Evolutionary conservation across 148 eudicot species (phyloP).

Genomic region (Chenopodium album): DNA sequence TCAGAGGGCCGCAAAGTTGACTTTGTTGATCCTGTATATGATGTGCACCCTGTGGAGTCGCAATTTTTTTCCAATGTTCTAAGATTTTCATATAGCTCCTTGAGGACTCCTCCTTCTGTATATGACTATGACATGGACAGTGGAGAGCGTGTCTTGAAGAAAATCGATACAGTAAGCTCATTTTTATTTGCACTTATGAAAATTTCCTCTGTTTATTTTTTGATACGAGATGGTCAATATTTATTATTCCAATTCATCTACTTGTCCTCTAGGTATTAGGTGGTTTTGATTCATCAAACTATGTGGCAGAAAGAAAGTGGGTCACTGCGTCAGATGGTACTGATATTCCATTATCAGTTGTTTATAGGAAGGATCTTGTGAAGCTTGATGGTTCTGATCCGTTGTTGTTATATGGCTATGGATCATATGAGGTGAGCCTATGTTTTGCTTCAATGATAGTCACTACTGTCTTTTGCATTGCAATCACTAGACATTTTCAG

Average conservation of each 20-base stretch:
- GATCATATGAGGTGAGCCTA: slow-evolving; percentile 80
- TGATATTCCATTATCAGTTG: slow-evolving; percentile 74
- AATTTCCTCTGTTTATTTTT: no score
- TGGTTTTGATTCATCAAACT: slow-evolving; percentile 76
- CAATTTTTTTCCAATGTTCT: slow-evolving; percentile 65
- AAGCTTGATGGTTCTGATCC: slow-evolving; percentile 95
- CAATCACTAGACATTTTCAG: no score
- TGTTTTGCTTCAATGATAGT: not conserved
- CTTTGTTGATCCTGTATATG: slow-evolving; percentile 78
- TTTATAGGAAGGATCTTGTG: slow-evolving; percentile 68
- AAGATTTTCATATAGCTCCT: slow-evolving; percentile 75
- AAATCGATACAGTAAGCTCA: slow-evolving; percentile 59
- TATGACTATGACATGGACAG: slow-evolving; percentile 87
- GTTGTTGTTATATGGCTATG: slow-evolving; percentile 78
- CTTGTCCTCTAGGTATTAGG: slow-evolving; percentile 64
- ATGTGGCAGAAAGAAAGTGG: slow-evolving; percentile 80
- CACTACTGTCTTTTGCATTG: no score
- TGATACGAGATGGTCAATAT: no score
- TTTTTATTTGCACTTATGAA: not conserved
- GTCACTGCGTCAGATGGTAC: slow-evolving; percentile 81
- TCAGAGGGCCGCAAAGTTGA: slow-evolving; percentile 57
- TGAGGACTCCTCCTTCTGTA: slow-evolving; percentile 82
- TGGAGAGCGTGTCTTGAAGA: slow-evolving; percentile 73
- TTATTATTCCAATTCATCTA: not conserved
- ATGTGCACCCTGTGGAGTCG: slow-evolving; percentile 54